These are phyloP conservation scores for Pythium vanterpoolii DNA, from an alignment of 352 stramenopile genomes.

Conservation along the genomic window DNA sequence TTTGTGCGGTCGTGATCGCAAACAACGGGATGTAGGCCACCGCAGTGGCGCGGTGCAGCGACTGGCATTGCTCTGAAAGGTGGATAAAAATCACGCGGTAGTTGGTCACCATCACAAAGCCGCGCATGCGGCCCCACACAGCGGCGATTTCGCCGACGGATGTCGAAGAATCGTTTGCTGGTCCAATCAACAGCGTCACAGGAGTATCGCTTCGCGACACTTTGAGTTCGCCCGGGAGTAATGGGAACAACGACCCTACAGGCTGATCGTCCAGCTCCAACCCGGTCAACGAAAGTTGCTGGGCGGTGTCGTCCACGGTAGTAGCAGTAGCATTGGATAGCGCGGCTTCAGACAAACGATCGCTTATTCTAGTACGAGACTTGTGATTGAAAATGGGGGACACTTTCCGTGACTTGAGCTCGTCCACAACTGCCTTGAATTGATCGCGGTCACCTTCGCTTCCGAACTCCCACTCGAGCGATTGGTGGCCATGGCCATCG, in stretches of 20 bases:
- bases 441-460: constrained; percentile 63
- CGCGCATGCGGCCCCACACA: constrained; percentile 65
- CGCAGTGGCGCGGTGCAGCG: constrained; percentile 34
- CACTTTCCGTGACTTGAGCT: constrained; percentile 16
- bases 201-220: constrained; percentile 42
- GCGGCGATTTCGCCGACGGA: constrained; percentile 40
- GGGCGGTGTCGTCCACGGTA: not conserved
- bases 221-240: constrained; percentile 39
- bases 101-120: constrained; percentile 67
- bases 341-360: not conserved
- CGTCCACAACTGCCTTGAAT: constrained; percentile 55
- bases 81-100: constrained; percentile 71
- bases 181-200: constrained; percentile 58
- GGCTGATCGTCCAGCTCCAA: constrained; percentile 5
- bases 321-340: not conserved
- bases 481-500: constrained; percentile 48
- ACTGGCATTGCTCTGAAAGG: constrained; percentile 46
- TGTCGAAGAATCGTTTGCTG: constrained; percentile 40
- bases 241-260: constrained; percentile 4
- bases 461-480: constrained; percentile 69
- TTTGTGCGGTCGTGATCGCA: constrained; percentile 51
- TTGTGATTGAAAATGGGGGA: not conserved
- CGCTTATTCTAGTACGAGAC: not conserved
- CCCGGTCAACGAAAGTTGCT: not conserved
- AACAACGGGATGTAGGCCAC: constrained; percentile 79